Base-by-base conservation (phyloP, 1,284 basidiomycete species). In the Pseudozyma hubeiensis region DNA sequence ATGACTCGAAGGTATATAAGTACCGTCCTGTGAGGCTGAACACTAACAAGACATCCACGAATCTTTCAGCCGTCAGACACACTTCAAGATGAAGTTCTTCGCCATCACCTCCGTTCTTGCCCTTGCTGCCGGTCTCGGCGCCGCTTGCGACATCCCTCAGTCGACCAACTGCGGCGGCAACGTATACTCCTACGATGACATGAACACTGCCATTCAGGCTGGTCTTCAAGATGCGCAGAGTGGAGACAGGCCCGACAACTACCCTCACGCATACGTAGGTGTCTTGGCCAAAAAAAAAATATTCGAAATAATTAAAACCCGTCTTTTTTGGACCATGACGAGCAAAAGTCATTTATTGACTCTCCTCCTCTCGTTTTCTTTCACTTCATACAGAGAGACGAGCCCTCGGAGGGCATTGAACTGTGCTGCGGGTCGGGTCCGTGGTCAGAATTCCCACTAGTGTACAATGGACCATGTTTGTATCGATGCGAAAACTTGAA, bases 81-180 rank as follows among this genome's bases (percentile, higher is more conserved):
- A 24, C 24, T 14, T 8, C 8, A 59, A 47, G 33, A 74, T 74
- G 70, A 55, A 74, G 63, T 60, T 64, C 57, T 31, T 68, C 49
- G 46, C 54, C 34, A 5, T 49, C 31, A 46, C 51, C 45, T 43
- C 61, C 16, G 43, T 61, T 33, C 47, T 61, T 39, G 48, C 43
- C 24, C 29, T 63, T 5, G 54, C 53, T 9, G 50, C 53, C 10
- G 56, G 52, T 7, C 50, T 61, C 30, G 46, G 41, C 14, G 56
- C 64, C 35, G 55, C 56, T 13, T 63, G 58, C 35, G 44, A 51
- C 16, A 34, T 35, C 19, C 53, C 53, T 13, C 34, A 40, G 7
- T 37, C 62, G 11, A 43, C 55, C 53, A 59, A 34, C 48, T 75
- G 72, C 61, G 68, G 72, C 37, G 53, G 55, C 24, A 55, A 55